Evolutionary conservation across 192 early-diverging fungal species (phyloP).

Genomic region (Pilobolus umbonatus): DNA sequence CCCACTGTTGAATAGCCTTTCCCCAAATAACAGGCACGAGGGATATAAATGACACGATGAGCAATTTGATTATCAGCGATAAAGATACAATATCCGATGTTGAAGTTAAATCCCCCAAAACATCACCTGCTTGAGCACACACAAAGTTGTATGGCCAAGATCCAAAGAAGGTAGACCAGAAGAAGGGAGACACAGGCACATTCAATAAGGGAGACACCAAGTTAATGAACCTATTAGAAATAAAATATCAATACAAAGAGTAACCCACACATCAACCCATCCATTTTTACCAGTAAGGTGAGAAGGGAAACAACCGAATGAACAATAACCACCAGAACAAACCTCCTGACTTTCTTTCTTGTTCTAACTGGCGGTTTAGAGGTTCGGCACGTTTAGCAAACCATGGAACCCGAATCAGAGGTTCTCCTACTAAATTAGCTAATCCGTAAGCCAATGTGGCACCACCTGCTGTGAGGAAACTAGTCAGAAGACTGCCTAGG

Average conservation of each 20-base stretch:
- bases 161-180: conserved; percentile 48
- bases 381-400: conserved; percentile 5
- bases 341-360: conserved; percentile 27
- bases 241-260: background rate
- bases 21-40: conserved; percentile 34
- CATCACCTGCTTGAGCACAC: conserved; percentile 47
- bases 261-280: conserved; percentile 8
- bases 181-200: conserved; percentile 44
- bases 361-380: conserved; percentile 22
- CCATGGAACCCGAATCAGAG: conserved; percentile 27
- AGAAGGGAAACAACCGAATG: conserved; percentile 47
- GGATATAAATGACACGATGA: conserved; percentile 31
- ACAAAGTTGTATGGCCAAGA: conserved; percentile 52
- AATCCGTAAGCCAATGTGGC: conserved; percentile 26
- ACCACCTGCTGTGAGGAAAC: conserved; percentile 23
- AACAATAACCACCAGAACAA: conserved; percentile 51
- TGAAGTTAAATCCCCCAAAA: conserved; percentile 39
- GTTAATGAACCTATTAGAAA: conserved; percentile 42
- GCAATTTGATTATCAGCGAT: conserved; percentile 29
- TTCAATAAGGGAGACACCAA: conserved; percentile 43
- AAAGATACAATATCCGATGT: conserved; percentile 34
- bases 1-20: conserved; percentile 17
- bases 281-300: conserved; percentile 57
- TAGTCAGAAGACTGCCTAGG: conserved; percentile 19
- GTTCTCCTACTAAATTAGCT: conserved; percentile 26